phyloP scores from a whole-genome alignment of 2,329 filamentous ascomycete genomes.

The Epicoccum sorghinum region DNA sequence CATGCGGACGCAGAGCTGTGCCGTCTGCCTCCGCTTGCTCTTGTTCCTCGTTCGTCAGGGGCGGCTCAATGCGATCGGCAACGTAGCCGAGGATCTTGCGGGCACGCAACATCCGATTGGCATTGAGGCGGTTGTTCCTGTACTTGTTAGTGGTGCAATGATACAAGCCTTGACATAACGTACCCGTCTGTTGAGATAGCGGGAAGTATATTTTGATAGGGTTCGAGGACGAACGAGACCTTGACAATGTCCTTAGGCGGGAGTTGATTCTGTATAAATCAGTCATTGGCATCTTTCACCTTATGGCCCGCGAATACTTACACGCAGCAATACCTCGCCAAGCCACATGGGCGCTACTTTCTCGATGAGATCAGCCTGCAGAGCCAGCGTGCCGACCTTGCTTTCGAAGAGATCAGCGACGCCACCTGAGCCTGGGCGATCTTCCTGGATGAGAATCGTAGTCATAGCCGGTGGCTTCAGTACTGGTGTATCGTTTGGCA shows the following conservation, averaged over 20 bases:
- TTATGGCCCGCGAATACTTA: slow-evolving; percentile 43
- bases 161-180: slow-evolving; percentile 29
- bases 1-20: slow-evolving; percentile 72
- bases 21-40: slow-evolving; percentile 43
- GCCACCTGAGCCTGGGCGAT: slow-evolving; percentile 66
- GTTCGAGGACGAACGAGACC: slow-evolving; percentile 90
- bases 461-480: slow-evolving; percentile 72
- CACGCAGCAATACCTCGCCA: slow-evolving; percentile 79
- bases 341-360: slow-evolving; percentile 90
- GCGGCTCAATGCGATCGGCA: slow-evolving; percentile 83
- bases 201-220: slow-evolving; percentile 76
- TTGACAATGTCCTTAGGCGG: slow-evolving; percentile 92
- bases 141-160: slow-evolving; percentile 11
- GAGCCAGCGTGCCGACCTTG: slow-evolving; percentile 77
- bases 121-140: slow-evolving; percentile 87
- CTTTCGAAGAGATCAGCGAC: slow-evolving; percentile 89
- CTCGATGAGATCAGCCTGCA: slow-evolving; percentile 82
- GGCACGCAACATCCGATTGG: slow-evolving; percentile 93
- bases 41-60: slow-evolving; percentile 64
- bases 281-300: background rate
- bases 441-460: slow-evolving; percentile 69
- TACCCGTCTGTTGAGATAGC: slow-evolving; percentile 76
- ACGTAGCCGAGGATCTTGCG: slow-evolving; percentile 94
- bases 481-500: slow-evolving; percentile 76
- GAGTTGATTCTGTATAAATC: slow-evolving; percentile 68